Evolutionary conservation across 352 stramenopile genomes (phyloP).

Genomic region (Stramenopiles sp.): DNA sequence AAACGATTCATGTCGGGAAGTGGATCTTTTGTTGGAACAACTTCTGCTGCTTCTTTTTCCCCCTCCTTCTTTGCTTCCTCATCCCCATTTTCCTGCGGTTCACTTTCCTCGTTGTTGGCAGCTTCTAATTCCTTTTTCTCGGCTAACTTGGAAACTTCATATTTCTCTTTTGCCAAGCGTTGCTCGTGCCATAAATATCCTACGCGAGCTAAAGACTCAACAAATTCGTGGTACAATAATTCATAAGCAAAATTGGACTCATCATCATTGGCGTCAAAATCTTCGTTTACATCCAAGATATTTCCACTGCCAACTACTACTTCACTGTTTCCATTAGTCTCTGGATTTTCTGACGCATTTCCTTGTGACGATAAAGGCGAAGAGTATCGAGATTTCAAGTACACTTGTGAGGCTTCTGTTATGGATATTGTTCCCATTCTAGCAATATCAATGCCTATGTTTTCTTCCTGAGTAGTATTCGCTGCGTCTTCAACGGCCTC

Average conservation of each 20-base stretch:
- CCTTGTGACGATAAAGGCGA: neutral
- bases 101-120: neutral
- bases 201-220: neutral
- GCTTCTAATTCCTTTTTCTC: neutral
- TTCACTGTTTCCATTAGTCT: neutral
- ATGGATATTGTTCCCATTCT: neutral
- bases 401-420: neutral
- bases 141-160: neutral
- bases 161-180: neutral
- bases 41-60: neutral
- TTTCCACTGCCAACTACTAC: neutral
- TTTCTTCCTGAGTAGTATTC: no score
- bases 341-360: neutral
- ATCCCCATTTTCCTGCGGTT: neutral
- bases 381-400: neutral
- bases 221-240: neutral
- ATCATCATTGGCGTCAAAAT: neutral
- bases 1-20: neutral
- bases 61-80: neutral
- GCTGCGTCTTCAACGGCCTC: neutral
- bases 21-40: neutral
- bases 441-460: neutral
- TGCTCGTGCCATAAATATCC: neutral
- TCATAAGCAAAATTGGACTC: neutral
- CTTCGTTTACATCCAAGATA: neutral